Conservation (phyloP, 1,139 yeast species). For the Lodderomyces oxycetoniae region DNA sequence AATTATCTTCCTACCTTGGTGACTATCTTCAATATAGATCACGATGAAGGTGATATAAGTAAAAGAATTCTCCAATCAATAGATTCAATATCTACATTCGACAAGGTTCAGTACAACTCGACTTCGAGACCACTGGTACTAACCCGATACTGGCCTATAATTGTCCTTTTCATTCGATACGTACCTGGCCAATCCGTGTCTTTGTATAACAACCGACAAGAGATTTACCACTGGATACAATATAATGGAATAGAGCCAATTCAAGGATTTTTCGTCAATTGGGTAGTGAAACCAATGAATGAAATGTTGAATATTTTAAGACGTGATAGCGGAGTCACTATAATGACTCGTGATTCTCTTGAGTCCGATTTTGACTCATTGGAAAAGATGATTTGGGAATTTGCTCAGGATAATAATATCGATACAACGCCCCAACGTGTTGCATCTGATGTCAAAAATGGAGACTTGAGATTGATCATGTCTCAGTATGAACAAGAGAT, state of each 20-base stretch:
- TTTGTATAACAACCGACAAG: conserved; percentile 46
- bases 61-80: conserved; percentile 9
- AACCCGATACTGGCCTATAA: conserved; percentile 66
- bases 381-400: conserved; percentile 83
- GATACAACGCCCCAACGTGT: conserved; percentile 19
- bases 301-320: conserved; percentile 75
- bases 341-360: conserved; percentile 75
- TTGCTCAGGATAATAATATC: conserved; percentile 45
- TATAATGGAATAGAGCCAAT: conserved; percentile 59
- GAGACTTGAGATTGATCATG: conserved; percentile 78
- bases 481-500: conserved; percentile 74
- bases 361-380: conserved; percentile 74
- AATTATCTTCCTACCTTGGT: conserved; percentile 11
- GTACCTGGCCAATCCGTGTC: conserved; percentile 48
- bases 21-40: conserved; percentile 10
- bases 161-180: conserved; percentile 34
- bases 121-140: conserved; percentile 44
- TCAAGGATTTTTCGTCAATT: conserved; percentile 66
- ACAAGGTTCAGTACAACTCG: conserved; percentile 8
- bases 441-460: conserved; percentile 47
- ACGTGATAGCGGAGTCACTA: conserved; percentile 74
- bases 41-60: conserved; percentile 8
- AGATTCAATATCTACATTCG: conserved; percentile 10
- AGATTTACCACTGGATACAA: conserved; percentile 52
- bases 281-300: conserved; percentile 76